A percentile compares a stretch with the other conserved stretches of the same genome.
phyloP scores from a whole-genome alignment of 306 rosid species.

The Cyclanthera cordifolia region DNA sequence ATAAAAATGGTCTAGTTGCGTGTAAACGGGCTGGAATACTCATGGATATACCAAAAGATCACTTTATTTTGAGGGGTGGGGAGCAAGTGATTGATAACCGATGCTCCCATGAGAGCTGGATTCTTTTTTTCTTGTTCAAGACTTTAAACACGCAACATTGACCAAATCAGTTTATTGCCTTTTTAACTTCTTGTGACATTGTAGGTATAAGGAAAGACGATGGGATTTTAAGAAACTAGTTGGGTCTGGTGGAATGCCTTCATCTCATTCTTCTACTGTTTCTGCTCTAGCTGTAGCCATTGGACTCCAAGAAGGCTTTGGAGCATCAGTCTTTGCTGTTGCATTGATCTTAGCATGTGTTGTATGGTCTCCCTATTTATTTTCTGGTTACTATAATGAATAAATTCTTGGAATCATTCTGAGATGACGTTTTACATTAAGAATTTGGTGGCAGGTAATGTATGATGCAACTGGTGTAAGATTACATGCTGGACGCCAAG shows the following conservation, averaged over 20 bases:
- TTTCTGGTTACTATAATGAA: neutral
- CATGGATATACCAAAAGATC: no score
- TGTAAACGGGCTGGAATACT: no score
- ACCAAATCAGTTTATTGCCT: slow-evolving; percentile 14
- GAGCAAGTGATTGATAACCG: neutral
- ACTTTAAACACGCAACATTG: neutral
- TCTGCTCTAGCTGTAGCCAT: slow-evolving; percentile 78
- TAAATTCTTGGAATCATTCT: neutral
- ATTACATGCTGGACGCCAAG: slow-evolving; percentile 98
- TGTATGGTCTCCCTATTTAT: slow-evolving; percentile 35
- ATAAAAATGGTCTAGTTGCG: no score
- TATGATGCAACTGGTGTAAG: slow-evolving; percentile 99
- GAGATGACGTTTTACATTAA: slow-evolving; percentile 26
- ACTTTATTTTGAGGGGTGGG: neutral
- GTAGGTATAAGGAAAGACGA: slow-evolving; percentile 77
- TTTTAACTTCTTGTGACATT: slow-evolving; percentile 30
- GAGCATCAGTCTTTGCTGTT: slow-evolving; percentile 67
- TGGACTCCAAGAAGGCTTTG: slow-evolving; percentile 88
- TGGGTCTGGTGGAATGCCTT: slow-evolving; percentile 99
- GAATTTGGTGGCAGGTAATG: slow-evolving; percentile 69
- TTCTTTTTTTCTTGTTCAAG: neutral
- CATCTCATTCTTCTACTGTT: slow-evolving; percentile 93
- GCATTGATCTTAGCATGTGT: slow-evolving; percentile 70
- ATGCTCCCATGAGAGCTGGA: neutral
- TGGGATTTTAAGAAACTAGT: slow-evolving; percentile 81